A percentile compares a stretch with the other conserved stretches of the same genome.
Conservation (phyloP, 306 rosid species). For the Sphenostylis stenocarpa region DNA sequence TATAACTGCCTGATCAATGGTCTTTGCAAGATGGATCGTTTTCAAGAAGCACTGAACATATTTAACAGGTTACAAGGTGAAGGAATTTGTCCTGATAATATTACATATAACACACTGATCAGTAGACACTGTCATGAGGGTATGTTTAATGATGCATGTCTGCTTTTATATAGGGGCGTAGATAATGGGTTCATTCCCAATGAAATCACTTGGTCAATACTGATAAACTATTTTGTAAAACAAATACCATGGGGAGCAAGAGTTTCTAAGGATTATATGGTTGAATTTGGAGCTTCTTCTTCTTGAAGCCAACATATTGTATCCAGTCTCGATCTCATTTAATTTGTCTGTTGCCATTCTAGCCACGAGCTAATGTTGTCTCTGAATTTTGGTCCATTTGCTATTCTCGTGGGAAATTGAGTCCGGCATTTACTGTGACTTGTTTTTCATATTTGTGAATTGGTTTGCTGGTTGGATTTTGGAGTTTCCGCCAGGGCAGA, state of each 20-base stretch:
- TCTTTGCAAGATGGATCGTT: conserved; percentile 65
- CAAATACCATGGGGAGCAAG: conserved; percentile 33
- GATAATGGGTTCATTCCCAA: conserved; percentile 73
- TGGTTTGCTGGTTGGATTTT: conserved; percentile 6
- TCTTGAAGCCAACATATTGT: conserved; percentile 24
- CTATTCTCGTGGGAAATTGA: conserved; percentile 12
- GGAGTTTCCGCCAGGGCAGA: background rate
- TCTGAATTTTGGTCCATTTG: conserved; percentile 12
- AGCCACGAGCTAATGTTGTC: conserved; percentile 17
- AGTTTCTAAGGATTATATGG: conserved; percentile 25
- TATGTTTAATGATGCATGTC: conserved; percentile 62
- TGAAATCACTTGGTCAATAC: conserved; percentile 70
- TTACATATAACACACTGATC: conserved; percentile 82
- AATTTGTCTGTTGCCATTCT: conserved; percentile 13
- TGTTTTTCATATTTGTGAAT: background rate
- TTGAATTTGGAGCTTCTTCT: background rate
- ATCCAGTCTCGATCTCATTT: conserved; percentile 16
- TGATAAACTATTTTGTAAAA: conserved; percentile 53
- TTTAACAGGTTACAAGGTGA: conserved; percentile 66
- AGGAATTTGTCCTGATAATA: conserved; percentile 70
- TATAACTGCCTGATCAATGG: conserved; percentile 85
- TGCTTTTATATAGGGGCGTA: conserved; percentile 64
- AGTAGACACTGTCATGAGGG: conserved; percentile 67
- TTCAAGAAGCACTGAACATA: conserved; percentile 69
- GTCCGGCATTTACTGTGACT: background rate